These are phyloP conservation scores for Jatropha podagrica DNA, from an alignment of 441 rosid species.

Conservation along the genomic window DNA sequence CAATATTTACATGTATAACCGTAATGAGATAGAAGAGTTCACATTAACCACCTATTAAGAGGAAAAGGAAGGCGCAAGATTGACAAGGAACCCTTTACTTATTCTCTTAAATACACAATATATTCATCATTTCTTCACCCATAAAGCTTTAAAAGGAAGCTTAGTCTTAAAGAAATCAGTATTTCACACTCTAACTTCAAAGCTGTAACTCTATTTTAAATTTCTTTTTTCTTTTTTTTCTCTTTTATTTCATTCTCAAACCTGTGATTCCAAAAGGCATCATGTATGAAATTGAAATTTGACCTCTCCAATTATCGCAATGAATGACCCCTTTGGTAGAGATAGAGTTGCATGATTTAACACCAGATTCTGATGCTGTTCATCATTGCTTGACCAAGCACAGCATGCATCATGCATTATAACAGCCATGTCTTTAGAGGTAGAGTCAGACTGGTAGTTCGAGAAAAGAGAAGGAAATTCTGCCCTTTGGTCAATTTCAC, in stretches of 20 bases:
- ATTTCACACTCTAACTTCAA: not conserved
- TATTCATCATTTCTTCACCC: constrained; percentile 5
- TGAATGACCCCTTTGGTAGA: constrained; percentile 66
- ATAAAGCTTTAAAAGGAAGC: too few species aligned
- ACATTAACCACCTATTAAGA: not conserved
- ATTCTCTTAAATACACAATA: not conserved
- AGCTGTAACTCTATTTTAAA: not conserved
- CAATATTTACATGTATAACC: not conserved
- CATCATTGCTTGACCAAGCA: constrained; percentile 60
- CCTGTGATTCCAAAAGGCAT: not conserved
- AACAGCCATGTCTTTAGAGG: constrained; percentile 49
- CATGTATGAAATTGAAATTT: constrained; percentile 13
- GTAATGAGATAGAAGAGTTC: not conserved
- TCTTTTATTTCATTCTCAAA: not conserved
- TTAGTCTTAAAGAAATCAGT: not conserved
- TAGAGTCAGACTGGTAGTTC: constrained; percentile 32
- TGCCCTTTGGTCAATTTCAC: constrained; percentile 26
- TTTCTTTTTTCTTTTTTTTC: not conserved
- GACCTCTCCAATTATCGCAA: constrained; percentile 93
- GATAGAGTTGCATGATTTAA: constrained; percentile 56
- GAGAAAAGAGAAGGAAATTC: constrained; percentile 29
- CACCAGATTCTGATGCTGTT: constrained; percentile 46
- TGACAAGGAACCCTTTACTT: not conserved
- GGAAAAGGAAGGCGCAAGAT: not conserved
- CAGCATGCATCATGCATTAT: constrained; percentile 62